These are phyloP conservation scores for Heritiera fomes DNA, from an alignment of 345 rosid species.

Conservation along the genomic window DNA sequence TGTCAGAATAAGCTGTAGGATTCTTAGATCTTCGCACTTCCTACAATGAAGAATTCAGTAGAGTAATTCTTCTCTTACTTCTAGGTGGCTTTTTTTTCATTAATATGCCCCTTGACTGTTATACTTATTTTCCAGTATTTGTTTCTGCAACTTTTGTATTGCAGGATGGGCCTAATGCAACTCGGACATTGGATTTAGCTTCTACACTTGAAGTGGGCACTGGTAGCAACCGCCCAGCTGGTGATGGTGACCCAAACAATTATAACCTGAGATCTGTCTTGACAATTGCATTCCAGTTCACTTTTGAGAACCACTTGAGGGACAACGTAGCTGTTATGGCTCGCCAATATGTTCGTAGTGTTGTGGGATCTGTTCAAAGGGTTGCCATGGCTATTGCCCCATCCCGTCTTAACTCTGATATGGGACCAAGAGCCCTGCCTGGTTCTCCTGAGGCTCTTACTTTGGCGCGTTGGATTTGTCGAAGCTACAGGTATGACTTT, in stretches of 20 bases:
- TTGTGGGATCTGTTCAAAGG: slow-evolving; percentile 94
- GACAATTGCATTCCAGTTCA: slow-evolving; percentile 91
- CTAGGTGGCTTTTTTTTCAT: background rate
- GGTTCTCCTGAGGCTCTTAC: slow-evolving; percentile 95
- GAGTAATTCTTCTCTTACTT: background rate
- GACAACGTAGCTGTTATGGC: slow-evolving; percentile 97
- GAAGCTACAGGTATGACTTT: slow-evolving; percentile 71
- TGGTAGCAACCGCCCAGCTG: slow-evolving; percentile 55
- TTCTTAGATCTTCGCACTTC: background rate
- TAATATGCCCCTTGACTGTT: background rate
- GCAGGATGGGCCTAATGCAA: slow-evolving; percentile 63
- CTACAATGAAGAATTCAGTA: background rate
- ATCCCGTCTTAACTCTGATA: slow-evolving; percentile 44
- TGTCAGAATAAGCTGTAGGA: background rate
- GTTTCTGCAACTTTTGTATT: slow-evolving; percentile 7
- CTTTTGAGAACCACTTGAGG: slow-evolving; percentile 75
- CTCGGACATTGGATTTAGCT: slow-evolving; percentile 88
- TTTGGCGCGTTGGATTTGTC: slow-evolving; percentile 74
- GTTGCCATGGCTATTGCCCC: slow-evolving; percentile 96
- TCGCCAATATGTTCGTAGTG: slow-evolving; percentile 83
- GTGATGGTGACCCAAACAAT: slow-evolving; percentile 53
- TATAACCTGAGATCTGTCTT: slow-evolving; percentile 79
- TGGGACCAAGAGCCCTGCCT: slow-evolving; percentile 61
- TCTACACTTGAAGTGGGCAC: slow-evolving; percentile 75
- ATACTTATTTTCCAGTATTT: slow-evolving; percentile 10